Evolutionary conservation across 208 protist species (phyloP).

Genomic region (Trypanosoma platydactyli): DNA sequence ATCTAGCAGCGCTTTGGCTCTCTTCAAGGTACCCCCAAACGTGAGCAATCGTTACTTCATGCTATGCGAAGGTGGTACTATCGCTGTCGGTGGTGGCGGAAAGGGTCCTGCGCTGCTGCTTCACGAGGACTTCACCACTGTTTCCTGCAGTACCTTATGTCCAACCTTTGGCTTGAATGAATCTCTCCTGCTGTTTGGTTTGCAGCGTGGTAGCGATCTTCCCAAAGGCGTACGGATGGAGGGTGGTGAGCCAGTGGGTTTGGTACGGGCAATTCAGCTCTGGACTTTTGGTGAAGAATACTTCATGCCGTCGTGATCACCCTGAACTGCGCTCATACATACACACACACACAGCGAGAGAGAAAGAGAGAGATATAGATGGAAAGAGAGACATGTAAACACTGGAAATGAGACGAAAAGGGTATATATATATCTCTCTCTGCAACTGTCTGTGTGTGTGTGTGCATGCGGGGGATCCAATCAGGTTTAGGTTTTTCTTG

Average conservation of each 20-base stretch:
- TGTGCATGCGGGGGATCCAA: too few relatives aligned
- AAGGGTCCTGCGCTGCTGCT: conserved; percentile 22
- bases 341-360: neutral
- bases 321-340: too few relatives aligned
- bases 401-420: neutral
- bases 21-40: conserved; percentile 9
- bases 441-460: too few relatives aligned
- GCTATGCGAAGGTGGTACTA: conserved; percentile 7
- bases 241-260: conserved; percentile 7
- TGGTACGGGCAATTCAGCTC: conserved; percentile 18
- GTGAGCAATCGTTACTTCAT: conserved; percentile 23
- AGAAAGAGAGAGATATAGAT: neutral
- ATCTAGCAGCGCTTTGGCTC: neutral
- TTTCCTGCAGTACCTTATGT: conserved; percentile 19
- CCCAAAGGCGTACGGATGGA: conserved; percentile 5
- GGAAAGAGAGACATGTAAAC: too few relatives aligned
- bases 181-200: conserved; percentile 9
- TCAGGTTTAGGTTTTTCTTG: too few relatives aligned
- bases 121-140: conserved; percentile 6
- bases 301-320: neutral
- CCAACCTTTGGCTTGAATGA: conserved; percentile 21
- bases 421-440: too few relatives aligned
- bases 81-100: conserved; percentile 24
- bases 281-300: conserved; percentile 29
- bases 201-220: neutral